Evolutionary conservation across 192 early-diverging fungal species (phyloP).

Genomic region (Jimgerdemannia flammicorona): DNA sequence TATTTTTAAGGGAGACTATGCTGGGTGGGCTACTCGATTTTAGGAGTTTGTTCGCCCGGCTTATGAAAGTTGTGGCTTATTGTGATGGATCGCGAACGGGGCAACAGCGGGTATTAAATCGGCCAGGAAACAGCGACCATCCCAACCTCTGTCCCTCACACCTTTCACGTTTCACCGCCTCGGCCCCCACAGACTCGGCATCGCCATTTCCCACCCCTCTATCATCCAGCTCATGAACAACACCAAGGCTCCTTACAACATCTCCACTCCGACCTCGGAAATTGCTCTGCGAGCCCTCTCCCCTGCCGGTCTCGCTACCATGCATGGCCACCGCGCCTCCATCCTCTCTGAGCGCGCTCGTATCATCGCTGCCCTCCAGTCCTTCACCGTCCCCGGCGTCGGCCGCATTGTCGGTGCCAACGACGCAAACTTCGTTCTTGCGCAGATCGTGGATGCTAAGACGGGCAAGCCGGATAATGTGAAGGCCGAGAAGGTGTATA

Average conservation of each 20-base stretch:
- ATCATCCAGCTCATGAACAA: slow-evolving; percentile 92
- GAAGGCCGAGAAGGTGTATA: slow-evolving; percentile 73
- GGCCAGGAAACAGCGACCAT: too few relatives aligned
- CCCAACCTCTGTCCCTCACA: too few relatives aligned
- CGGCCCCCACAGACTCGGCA: slow-evolving; percentile 60
- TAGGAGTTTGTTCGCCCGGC: too few relatives aligned
- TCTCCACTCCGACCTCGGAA: slow-evolving; percentile 81
- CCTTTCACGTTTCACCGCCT: too few relatives aligned
- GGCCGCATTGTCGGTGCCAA: slow-evolving; percentile 80
- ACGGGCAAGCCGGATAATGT: slow-evolving; percentile 64
- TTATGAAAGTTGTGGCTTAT: too few relatives aligned
- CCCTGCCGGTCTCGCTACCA: slow-evolving; percentile 59
- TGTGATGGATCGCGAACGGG: too few relatives aligned
- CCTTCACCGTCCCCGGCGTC: slow-evolving; percentile 53
- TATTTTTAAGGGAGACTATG: too few relatives aligned
- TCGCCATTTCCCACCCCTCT: slow-evolving; percentile 75
- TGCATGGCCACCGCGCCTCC: slow-evolving; percentile 54
- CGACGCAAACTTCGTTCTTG: slow-evolving; percentile 96
- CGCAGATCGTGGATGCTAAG: slow-evolving; percentile 64
- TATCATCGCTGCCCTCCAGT: slow-evolving; percentile 59
- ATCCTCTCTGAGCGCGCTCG: slow-evolving; percentile 64
- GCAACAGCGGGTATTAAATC: too few relatives aligned
- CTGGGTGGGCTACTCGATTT: too few relatives aligned
- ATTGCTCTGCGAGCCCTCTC: slow-evolving; percentile 79
- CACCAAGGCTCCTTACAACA: slow-evolving; percentile 99